Evolutionary conservation across 164 flowering plant genomes (phyloP), one percentile per base, ranked within the genome.

Genomic region (Kalanchoe fedtschenkoi): DNA sequence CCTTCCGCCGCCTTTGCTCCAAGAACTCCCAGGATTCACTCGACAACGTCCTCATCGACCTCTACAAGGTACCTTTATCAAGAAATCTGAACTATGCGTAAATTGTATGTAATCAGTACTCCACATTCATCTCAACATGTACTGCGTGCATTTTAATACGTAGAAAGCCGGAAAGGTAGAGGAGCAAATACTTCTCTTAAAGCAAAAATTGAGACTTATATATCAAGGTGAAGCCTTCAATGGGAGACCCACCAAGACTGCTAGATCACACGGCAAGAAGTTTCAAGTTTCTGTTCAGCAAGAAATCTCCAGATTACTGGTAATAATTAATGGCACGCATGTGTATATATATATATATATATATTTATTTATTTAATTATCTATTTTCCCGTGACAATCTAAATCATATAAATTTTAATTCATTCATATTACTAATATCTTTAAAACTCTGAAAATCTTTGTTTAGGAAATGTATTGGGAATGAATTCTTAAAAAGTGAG

Each of bases 231-330:
- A 83, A 55, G 87, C 80, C 46, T 91, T 91, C 68, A 88, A 88
- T 62, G 93, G 97, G 13, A 91, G 77, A 69, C 77, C 82, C 10
- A 91, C 97, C 14, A 88, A 86, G 73, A 90, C 91, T 4, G 96
- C 96, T 0, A 87, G 97, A 4, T 86, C 96, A n/a, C 97, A 84
- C 68, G 97, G 97, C 24, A 84, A 66, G 78, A 90, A 90, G 71
- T 90, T 88, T 62, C 97, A 86, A 66, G 91, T 88, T 62, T 79
- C 95, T n/a, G 61, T 90, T 73, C 77, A 78, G 79, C 90, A 88
- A 64, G 97, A 88, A 77, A 84, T 85, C 14, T 84, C 91, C n/a
- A 79, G 96, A 66, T 78, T 86, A 69, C 76, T 90, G 93, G 97
- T 89, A 85, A 38, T 41, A 35, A 7, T 54, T 29, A 19, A 42